Percentiles rank a stretch among this genome's conserved stretches.
These are phyloP conservation scores for Phytophthora europaea DNA, from an alignment of 352 stramenopile species.

Conservation along the genomic window DNA sequence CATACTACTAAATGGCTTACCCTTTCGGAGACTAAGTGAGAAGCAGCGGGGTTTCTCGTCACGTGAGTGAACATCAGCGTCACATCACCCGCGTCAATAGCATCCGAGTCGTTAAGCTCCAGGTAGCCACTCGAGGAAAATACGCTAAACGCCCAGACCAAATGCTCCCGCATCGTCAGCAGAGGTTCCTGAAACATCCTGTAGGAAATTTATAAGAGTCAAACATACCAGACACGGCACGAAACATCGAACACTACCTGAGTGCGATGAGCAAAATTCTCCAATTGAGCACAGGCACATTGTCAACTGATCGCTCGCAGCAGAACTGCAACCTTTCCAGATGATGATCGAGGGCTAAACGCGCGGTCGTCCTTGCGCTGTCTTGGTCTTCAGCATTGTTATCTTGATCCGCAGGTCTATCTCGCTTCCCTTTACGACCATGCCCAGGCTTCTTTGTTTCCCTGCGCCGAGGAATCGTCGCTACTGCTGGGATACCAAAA, in stretches of 20 bases:
- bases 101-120: conserved; percentile 46
- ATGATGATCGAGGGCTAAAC: conserved; percentile 53
- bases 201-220: conserved; percentile 2
- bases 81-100: conserved; percentile 51
- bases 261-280: conserved; percentile 63
- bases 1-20: conserved; percentile 26
- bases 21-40: conserved; percentile 63
- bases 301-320: conserved; percentile 62
- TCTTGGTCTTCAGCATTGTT: conserved; percentile 25
- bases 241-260: conserved; percentile 37
- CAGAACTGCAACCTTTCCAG: conserved; percentile 72
- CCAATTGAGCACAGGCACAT: conserved; percentile 76
- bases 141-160: conserved; percentile 66
- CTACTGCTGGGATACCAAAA: conserved; percentile 47
- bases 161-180: conserved; percentile 59
- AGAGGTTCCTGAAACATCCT: conserved; percentile 72
- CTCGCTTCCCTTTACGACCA: conserved; percentile 4
- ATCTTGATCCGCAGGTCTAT: neutral
- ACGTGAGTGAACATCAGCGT: conserved; percentile 65
- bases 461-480: conserved; percentile 27
- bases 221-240: neutral
- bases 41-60: conserved; percentile 56
- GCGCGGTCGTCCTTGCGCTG: conserved; percentile 10
- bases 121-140: conserved; percentile 66
- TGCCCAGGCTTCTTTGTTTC: conserved; percentile 16